Evolutionary conservation across 176 grass and related monocot species (phyloP).

Genomic region (Tuctoria greenei): DNA sequence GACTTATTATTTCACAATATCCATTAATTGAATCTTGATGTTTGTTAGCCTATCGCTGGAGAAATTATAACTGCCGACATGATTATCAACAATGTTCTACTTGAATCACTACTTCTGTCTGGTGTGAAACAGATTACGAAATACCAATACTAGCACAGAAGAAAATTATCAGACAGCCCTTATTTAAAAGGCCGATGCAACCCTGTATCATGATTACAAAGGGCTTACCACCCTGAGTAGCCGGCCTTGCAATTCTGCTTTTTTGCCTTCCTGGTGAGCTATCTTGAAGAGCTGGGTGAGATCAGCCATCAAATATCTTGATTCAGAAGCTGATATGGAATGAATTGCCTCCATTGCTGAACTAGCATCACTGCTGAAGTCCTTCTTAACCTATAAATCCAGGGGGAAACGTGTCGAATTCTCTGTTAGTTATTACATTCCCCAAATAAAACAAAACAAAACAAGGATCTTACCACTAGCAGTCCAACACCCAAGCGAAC

Average conservation of each 20-base stretch:
- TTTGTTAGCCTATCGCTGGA: not conserved
- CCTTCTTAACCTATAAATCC: constrained; percentile 67
- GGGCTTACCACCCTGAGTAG: constrained; percentile 77
- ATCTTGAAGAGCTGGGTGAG: constrained; percentile 87
- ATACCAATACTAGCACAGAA: not conserved
- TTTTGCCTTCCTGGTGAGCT: constrained; percentile 71
- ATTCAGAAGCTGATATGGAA: constrained; percentile 43
- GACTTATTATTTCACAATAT: not conserved
- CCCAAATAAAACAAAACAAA: not conserved
- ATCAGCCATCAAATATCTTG: constrained; percentile 48
- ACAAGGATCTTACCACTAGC: not conserved
- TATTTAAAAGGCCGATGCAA: not conserved
- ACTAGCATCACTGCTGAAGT: constrained; percentile 71
- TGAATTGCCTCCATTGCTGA: constrained; percentile 47
- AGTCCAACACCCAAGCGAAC: constrained; percentile 4
- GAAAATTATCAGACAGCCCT: not conserved
- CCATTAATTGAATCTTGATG: not conserved
- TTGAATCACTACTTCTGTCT: not conserved
- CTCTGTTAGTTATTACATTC: not conserved
- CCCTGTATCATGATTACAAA: not conserved
- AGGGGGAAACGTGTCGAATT: constrained; percentile 5
- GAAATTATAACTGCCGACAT: not conserved
- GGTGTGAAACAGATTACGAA: not conserved
- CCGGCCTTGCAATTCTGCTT: constrained; percentile 60
- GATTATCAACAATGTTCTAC: not conserved